Base-by-base conservation (phyloP, 2,329 filamentous ascomycete species). In the Xylariales sp. region DNA sequence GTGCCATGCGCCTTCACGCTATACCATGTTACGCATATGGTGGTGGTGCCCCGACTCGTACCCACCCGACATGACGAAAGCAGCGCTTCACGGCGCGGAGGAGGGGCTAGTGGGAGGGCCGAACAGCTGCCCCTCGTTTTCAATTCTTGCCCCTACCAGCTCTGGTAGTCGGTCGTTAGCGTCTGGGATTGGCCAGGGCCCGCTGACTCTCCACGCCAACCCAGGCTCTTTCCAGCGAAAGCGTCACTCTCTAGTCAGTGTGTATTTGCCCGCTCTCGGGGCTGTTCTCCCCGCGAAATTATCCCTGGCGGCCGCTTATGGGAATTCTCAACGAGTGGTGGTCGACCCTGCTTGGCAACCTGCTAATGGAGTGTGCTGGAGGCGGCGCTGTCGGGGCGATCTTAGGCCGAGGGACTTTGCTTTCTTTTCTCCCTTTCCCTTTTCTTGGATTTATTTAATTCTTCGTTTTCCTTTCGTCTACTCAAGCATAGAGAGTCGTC, bases 301-400 rank as follows among this genome's bases (percentile, higher is more conserved):
- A 28, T 21, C 37, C 27, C 17, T 16, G 8, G 25, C 38, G 24
- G 32, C 40, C 27, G 37, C 40, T 42, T 42, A 30, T 37, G 40
- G 40, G 30, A 42, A 42, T 42, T 40, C 37, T 42, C 32, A 12
- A 29, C 40, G 40, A 37, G n/a, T n/a, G n/a, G n/a, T n/a, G n/a
- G n/a, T n/a, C n/a, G n/a, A n/a, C n/a, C n/a, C n/a, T n/a, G n/a
- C n/a, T n/a, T n/a, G n/a, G n/a, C n/a, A n/a, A n/a, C n/a, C n/a
- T n/a, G n/a, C n/a, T n/a, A n/a, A n/a, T n/a, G n/a, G n/a, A n/a
- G n/a, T n/a, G n/a, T 12, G 24, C 14, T 37, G 12, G 14, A 29
- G 15, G 12, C 18, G 32, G n/a, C n/a, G n/a, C n/a, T n/a, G n/a
- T n/a, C n/a, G n/a, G n/a, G n/a, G n/a, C n/a, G n/a, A n/a, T n/a